phyloP scores from a whole-genome alignment of 2,329 filamentous ascomycete species.

The Basipetospora chlamydospora region DNA sequence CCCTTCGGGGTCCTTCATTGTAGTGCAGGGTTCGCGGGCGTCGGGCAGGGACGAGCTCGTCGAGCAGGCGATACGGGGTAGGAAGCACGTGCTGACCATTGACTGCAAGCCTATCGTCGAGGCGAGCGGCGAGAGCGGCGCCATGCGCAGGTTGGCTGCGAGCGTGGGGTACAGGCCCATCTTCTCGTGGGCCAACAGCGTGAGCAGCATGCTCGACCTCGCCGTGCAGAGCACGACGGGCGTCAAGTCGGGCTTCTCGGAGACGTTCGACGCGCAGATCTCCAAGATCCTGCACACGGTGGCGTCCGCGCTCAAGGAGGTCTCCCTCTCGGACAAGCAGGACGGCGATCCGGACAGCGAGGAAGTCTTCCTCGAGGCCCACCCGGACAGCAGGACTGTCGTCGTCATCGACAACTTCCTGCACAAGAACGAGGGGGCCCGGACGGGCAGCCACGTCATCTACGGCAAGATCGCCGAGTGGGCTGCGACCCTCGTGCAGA shows the following conservation, averaged over 20 bases:
- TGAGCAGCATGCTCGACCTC: slow-evolving; percentile 83
- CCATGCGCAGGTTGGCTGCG: slow-evolving; percentile 65
- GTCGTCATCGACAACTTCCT: slow-evolving; percentile 88
- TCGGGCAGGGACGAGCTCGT: slow-evolving; percentile 85
- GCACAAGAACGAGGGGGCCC: slow-evolving; percentile 53
- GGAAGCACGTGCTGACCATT: slow-evolving; percentile 65
- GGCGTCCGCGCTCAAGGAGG: slow-evolving; percentile 60
- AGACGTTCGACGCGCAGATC: slow-evolving; percentile 79
- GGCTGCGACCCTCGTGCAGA: slow-evolving; percentile 72
- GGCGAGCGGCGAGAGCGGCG: slow-evolving; percentile 72
- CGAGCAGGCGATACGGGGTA: slow-evolving; percentile 64
- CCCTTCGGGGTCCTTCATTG: slow-evolving; percentile 80
- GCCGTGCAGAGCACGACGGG: slow-evolving; percentile 89
- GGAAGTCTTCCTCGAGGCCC: slow-evolving; percentile 79
- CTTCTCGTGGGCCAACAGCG: slow-evolving; percentile 91
- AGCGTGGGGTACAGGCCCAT: slow-evolving; percentile 85
- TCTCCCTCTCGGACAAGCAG: slow-evolving; percentile 52
- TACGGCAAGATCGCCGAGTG: slow-evolving; percentile 78
- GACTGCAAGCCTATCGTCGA: slow-evolving; percentile 93
- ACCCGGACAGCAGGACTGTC: slow-evolving; percentile 69
- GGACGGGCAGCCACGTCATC: slow-evolving; percentile 33
- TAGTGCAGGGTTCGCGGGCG: slow-evolving; percentile 81
- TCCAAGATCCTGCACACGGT: slow-evolving; percentile 82
- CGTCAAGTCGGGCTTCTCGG: slow-evolving; percentile 86
- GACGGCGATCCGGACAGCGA: slow-evolving; percentile 45